A percentile compares a stretch with the other conserved stretches of the same genome.
Conservation (phyloP, 2,329 filamentous ascomycete genomes). For the Aureobasidium sp. region DNA sequence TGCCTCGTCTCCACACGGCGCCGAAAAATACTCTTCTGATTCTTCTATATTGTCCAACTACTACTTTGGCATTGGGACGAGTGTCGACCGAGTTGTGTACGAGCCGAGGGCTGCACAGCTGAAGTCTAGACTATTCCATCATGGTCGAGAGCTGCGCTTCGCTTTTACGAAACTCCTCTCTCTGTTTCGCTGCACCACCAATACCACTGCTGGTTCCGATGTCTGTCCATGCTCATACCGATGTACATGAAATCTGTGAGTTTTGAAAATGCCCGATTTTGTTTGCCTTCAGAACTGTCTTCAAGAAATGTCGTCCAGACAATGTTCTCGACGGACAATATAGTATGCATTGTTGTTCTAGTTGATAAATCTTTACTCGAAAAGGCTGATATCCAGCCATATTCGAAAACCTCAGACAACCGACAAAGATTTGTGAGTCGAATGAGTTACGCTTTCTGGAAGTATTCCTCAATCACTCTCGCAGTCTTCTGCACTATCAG, state of each 20-base stretch:
- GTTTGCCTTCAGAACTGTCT: background rate
- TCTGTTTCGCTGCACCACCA: background rate
- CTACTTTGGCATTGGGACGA: background rate
- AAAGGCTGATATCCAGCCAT: background rate
- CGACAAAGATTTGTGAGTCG: background rate
- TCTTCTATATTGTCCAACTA: background rate
- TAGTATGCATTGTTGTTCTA: background rate
- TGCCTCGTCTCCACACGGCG: background rate
- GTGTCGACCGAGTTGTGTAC: background rate
- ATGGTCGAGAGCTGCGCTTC: background rate
- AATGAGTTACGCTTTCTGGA: slow-evolving; percentile 23
- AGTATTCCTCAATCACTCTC: slow-evolving; percentile 46
- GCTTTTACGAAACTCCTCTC: background rate
- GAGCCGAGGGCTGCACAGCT: background rate
- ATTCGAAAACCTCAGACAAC: too few relatives aligned
- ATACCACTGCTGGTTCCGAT: background rate
- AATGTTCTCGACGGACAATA: background rate
- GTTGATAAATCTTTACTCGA: background rate
- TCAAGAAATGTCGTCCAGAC: background rate
- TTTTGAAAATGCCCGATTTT: background rate
- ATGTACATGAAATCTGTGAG: background rate
- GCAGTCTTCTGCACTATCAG: slow-evolving; percentile 47
- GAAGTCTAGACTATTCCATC: background rate
- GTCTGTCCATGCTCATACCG: background rate
- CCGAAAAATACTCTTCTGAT: background rate